phyloP scores from a whole-genome alignment of 2,329 filamentous ascomycete genomes.

The Fusarium xyrophilum region DNA sequence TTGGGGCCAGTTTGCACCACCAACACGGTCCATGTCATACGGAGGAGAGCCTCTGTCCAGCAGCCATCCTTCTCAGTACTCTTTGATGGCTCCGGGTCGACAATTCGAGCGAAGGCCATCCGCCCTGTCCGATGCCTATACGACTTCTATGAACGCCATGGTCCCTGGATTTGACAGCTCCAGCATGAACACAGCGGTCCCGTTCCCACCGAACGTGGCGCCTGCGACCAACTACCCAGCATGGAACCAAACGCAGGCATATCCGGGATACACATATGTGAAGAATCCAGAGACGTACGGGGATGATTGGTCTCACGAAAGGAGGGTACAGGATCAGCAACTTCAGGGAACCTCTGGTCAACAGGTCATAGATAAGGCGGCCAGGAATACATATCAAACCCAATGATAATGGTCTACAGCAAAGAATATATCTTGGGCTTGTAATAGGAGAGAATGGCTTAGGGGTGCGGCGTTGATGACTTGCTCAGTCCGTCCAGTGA shows the following conservation, averaged over 20 bases:
- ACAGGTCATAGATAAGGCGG: conserved; percentile 15
- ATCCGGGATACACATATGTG: conserved; percentile 45
- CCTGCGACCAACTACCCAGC: conserved; percentile 49
- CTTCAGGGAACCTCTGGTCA: conserved; percentile 19
- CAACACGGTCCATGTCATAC: conserved; percentile 57
- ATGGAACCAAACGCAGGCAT: conserved; percentile 54
- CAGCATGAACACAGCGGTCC: conserved; percentile 39
- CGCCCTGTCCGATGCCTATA: conserved; percentile 54
- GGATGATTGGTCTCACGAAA: conserved; percentile 46
- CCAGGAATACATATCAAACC: conserved; percentile 21
- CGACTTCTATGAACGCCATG: conserved; percentile 48
- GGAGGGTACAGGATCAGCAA: conserved; percentile 9
- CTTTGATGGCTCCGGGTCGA: conserved; percentile 49
- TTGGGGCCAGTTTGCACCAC: conserved; percentile 54
- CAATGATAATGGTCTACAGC: conserved; percentile 7
- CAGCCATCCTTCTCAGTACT: conserved; percentile 50
- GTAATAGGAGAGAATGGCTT: neutral
- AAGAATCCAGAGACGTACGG: conserved; percentile 49
- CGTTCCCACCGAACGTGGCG: conserved; percentile 50
- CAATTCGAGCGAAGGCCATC: conserved; percentile 54
- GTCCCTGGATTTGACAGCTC: conserved; percentile 49
- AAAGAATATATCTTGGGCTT: neutral
- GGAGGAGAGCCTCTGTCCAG: conserved; percentile 51
- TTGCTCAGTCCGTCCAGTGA: neutral
- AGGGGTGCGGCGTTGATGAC: neutral